Conservation (phyloP, 768 basidiomycete species). For the Termitomyces sp. region DNA sequence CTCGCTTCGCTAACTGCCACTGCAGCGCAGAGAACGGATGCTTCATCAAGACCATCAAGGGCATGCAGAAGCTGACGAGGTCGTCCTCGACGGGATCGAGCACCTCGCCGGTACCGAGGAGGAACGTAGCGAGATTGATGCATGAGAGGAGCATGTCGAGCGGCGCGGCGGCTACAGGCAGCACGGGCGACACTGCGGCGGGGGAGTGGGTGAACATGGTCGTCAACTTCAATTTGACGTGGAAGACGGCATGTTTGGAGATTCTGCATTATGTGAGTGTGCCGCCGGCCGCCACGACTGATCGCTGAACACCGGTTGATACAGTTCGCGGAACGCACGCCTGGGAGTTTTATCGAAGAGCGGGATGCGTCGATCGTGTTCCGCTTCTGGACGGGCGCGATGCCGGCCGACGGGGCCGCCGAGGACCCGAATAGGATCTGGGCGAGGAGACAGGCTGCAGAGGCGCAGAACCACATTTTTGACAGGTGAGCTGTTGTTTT, state of each 20-base stretch:
- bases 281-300: no score
- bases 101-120: background rate
- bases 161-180: background rate
- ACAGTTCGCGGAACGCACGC: slow-evolving; percentile 86
- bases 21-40: slow-evolving; percentile 82
- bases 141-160: background rate
- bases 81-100: background rate
- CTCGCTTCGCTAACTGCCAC: no score
- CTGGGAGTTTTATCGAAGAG: slow-evolving; percentile 80
- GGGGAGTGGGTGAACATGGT: slow-evolving; percentile 77
- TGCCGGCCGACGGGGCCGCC: slow-evolving; percentile 9
- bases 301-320: no score
- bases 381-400: slow-evolving; percentile 70
- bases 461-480: slow-evolving; percentile 90
- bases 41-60: slow-evolving; percentile 55
- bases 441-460: slow-evolving; percentile 83
- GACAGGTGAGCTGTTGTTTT: slow-evolving; percentile 40
- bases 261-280: slow-evolving; percentile 72
- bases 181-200: background rate
- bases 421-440: slow-evolving; percentile 63
- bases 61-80: slow-evolving; percentile 5
- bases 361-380: slow-evolving; percentile 79
- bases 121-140: background rate
- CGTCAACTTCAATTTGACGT: slow-evolving; percentile 67
- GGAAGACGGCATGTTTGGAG: slow-evolving; percentile 78